Percentiles rank a stretch among this genome's conserved stretches.
These are phyloP conservation scores for Pilaira anomala DNA, from an alignment of 192 early-diverging fungal species.

Conservation along the genomic window DNA sequence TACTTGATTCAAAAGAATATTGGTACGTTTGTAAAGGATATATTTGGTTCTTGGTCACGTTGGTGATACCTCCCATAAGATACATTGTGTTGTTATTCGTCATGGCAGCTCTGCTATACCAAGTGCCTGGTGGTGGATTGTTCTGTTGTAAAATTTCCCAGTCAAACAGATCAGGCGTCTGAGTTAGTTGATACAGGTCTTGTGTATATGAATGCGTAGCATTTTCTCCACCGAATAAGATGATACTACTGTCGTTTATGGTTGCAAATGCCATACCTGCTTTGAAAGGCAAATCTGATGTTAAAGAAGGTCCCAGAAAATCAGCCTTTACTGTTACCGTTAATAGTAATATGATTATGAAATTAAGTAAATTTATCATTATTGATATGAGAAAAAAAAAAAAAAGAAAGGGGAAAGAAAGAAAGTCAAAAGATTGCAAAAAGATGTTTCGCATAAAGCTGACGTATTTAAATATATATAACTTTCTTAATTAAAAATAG, in stretches of 20 bases:
- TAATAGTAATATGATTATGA: no score
- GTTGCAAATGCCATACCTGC: constrained; percentile 22
- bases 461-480: no score
- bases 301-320: constrained; percentile 16
- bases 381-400: no score
- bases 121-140: constrained; percentile 3
- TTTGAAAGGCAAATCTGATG: constrained; percentile 22
- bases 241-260: constrained; percentile 1
- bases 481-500: no score
- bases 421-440: no score
- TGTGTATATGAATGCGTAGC: not conserved
- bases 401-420: no score
- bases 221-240: constrained; percentile 15
- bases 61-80: constrained; percentile 7
- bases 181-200: constrained; percentile 7
- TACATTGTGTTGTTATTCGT: constrained; percentile 1
- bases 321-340: constrained; percentile 16
- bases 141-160: constrained; percentile 6
- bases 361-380: not conserved
- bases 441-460: no score
- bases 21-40: not conserved
- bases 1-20: not conserved
- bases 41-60: not conserved
- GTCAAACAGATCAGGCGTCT: not conserved
- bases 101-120: constrained; percentile 5